Percentiles rank a stretch among this genome's conserved stretches.
These are phyloP conservation scores for Fusarium goolgardi DNA, from an alignment of 2,329 filamentous ascomycete species.

Conservation along the genomic window DNA sequence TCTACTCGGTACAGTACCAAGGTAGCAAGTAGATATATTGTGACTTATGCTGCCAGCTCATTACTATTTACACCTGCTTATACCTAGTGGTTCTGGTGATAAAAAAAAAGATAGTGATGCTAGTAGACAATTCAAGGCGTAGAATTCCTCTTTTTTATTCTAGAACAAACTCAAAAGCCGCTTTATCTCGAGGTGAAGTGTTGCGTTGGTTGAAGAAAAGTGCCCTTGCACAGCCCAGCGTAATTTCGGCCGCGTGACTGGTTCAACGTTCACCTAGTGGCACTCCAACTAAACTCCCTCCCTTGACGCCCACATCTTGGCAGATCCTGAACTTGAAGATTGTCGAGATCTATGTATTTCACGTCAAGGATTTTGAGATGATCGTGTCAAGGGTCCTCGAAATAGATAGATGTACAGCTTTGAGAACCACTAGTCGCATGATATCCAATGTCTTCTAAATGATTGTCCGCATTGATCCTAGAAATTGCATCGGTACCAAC, in stretches of 20 bases:
- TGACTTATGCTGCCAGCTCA: background rate
- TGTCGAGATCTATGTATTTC: background rate
- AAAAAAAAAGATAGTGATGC: background rate
- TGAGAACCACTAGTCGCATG: background rate
- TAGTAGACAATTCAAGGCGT: background rate
- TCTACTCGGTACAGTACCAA: background rate
- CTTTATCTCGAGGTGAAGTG: background rate
- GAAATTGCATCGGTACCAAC: slow-evolving; percentile 13
- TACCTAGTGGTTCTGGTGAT: too few species aligned
- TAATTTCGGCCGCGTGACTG: slow-evolving; percentile 27
- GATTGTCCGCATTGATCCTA: slow-evolving; percentile 16
- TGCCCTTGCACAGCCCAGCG: slow-evolving; percentile 23
- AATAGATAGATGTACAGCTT: background rate
- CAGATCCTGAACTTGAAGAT: slow-evolving; percentile 19
- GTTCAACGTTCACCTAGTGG: slow-evolving; percentile 21
- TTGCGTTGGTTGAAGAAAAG: background rate
- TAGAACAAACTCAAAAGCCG: background rate
- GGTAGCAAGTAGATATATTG: background rate
- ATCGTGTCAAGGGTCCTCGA: background rate
- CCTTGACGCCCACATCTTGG: slow-evolving; percentile 23
- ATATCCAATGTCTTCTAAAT: slow-evolving; percentile 7
- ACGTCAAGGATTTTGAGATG: background rate
- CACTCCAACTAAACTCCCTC: slow-evolving; percentile 16
- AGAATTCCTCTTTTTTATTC: background rate
- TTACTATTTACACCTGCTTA: background rate